Percentiles rank a stretch among this genome's conserved stretches.
These are phyloP conservation scores for Afroboletus lepidellus DNA, from an alignment of 1,284 basidiomycete genomes.

Conservation along the genomic window DNA sequence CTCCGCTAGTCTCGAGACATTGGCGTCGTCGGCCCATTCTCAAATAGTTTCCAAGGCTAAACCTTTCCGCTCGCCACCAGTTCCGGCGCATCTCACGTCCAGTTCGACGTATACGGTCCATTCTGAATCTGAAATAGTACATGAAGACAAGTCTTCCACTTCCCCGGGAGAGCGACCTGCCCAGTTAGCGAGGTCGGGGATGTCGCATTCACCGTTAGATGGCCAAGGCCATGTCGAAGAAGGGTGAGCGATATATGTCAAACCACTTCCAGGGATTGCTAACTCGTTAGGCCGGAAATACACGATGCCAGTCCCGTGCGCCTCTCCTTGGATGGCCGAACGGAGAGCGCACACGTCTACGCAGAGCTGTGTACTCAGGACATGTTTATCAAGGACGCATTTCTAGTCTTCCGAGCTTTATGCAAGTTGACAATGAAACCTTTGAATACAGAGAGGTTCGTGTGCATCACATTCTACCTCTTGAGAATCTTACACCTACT, in stretches of 20 bases:
- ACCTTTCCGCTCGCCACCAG: slow-evolving; percentile 13
- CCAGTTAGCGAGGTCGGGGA: not conserved
- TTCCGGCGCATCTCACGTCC: slow-evolving; percentile 1
- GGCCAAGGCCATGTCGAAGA: slow-evolving; percentile 11
- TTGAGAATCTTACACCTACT: slow-evolving; percentile 10
- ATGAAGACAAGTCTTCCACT: slow-evolving; percentile 1
- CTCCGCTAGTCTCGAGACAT: slow-evolving; percentile 26
- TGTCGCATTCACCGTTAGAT: slow-evolving; percentile 6
- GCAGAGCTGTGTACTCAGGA: slow-evolving; percentile 62
- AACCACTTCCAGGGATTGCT: slow-evolving; percentile 4
- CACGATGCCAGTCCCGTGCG: slow-evolving; percentile 7
- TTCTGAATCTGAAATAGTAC: slow-evolving; percentile 5
- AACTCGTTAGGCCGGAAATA: slow-evolving; percentile 7
- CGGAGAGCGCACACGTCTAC: slow-evolving; percentile 16
- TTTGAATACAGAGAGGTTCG: slow-evolving; percentile 85
- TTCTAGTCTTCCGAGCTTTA: slow-evolving; percentile 91
- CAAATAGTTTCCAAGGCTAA: slow-evolving; percentile 8
- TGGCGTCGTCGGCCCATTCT: slow-evolving; percentile 13
- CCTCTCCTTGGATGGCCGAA: slow-evolving; percentile 7
- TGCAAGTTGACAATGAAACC: slow-evolving; percentile 99
- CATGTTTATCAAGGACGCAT: slow-evolving; percentile 93
- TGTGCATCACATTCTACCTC: not conserved
- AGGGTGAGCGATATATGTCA: slow-evolving; percentile 20
- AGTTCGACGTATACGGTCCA: slow-evolving; percentile 1
- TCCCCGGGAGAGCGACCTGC: slow-evolving; percentile 3